A percentile compares a stretch with the other conserved stretches of the same genome.
Evolutionary conservation across 768 basidiomycete genomes (phyloP).

Genomic region (Lepiota brunneoincarnata): DNA sequence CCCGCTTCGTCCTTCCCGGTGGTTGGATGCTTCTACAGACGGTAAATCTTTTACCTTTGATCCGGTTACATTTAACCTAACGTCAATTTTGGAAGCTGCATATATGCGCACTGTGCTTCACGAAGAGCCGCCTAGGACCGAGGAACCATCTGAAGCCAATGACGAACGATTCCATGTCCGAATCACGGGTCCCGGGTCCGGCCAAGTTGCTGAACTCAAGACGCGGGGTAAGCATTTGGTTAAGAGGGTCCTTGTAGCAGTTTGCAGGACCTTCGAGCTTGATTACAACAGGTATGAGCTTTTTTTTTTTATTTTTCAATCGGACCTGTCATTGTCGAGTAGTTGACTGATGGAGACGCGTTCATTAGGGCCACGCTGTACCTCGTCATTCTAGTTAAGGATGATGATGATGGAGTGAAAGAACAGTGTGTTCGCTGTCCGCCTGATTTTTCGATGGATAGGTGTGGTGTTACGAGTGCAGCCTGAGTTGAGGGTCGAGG

Average conservation of each 20-base stretch:
- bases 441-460: conserved; percentile 22
- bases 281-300: conserved; percentile 26
- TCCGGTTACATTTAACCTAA: background rate
- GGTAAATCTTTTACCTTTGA: background rate
- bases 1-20: too few relatives aligned
- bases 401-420: conserved; percentile 11
- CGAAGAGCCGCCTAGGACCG: conserved; percentile 5
- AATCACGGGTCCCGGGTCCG: conserved; percentile 21
- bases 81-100: background rate
- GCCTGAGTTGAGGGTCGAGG: conserved; percentile 1
- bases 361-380: conserved; percentile 18
- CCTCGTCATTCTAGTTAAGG: conserved; percentile 10
- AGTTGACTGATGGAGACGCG: background rate
- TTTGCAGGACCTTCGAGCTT: conserved; percentile 36
- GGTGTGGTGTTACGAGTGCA: conserved; percentile 15
- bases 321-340: background rate
- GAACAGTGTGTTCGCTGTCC: conserved; percentile 17
- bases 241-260: conserved; percentile 37
- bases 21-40: too few relatives aligned
- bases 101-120: background rate
- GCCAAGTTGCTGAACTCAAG: conserved; percentile 33
- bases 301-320: background rate
- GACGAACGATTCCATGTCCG: conserved; percentile 27
- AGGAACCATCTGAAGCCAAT: background rate
- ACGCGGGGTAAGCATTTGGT: conserved; percentile 40